Evolutionary conservation across 805 yeast species (phyloP).

Genomic region (Ogataea methanolica): DNA sequence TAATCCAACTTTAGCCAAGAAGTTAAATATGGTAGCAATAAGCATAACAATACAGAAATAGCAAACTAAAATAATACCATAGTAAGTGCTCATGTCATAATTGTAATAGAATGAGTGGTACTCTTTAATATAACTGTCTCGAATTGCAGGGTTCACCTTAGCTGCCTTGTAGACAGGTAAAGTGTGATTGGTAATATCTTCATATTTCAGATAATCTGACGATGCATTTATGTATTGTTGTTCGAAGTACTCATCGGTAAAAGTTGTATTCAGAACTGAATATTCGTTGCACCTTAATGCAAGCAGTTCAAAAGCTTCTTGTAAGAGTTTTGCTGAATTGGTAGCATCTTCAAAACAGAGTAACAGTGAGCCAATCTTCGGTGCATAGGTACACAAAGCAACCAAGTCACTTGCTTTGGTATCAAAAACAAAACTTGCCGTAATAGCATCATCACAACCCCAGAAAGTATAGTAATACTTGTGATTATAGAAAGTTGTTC

Average conservation of each 20-base stretch:
- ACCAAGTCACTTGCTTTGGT: conserved; percentile 1
- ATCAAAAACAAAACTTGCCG: not conserved
- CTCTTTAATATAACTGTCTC: conserved; percentile 3
- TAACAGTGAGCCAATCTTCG: conserved; percentile 13
- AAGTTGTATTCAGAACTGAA: not conserved
- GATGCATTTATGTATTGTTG: conserved; percentile 28
- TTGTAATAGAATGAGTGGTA: conserved; percentile 18
- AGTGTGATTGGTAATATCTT: conserved; percentile 7
- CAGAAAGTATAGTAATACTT: too few species aligned
- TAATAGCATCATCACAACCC: not conserved
- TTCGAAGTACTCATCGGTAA: not conserved
- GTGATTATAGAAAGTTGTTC: too few species aligned
- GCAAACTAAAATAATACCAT: conserved; percentile 32
- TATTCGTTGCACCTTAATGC: conserved; percentile 1
- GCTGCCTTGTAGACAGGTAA: conserved; percentile 12
- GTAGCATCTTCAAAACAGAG: conserved; percentile 8
- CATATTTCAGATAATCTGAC: conserved; percentile 12
- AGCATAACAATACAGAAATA: conserved; percentile 38
- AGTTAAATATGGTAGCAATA: conserved; percentile 30
- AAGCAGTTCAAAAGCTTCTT: conserved; percentile 2
- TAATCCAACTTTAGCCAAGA: conserved; percentile 21
- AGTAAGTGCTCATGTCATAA: conserved; percentile 26
- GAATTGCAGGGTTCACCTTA: conserved; percentile 7
- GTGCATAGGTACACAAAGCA: conserved; percentile 14
- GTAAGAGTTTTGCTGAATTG: conserved; percentile 1